Evolutionary conservation across 345 rosid species (phyloP).

Genomic region (Citrus mangshanensis): DNA sequence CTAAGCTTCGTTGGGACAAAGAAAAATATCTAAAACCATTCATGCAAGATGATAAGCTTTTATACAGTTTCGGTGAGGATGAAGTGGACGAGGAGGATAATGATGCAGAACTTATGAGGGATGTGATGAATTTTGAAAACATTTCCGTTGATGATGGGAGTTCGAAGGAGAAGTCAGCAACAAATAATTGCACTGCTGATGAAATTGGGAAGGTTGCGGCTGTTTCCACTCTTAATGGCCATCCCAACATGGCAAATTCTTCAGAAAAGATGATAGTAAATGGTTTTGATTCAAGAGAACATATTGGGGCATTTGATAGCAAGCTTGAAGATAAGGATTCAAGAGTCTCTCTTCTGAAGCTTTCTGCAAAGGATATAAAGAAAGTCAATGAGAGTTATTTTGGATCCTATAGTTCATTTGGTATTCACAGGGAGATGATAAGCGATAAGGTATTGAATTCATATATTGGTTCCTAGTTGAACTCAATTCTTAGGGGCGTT

Average conservation of each 20-base stretch:
- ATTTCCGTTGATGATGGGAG: constrained; percentile 36
- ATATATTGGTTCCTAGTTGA: neutral
- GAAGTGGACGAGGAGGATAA: constrained; percentile 66
- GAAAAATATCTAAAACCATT: constrained; percentile 76
- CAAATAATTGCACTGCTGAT: constrained; percentile 15
- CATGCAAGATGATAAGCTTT: constrained; percentile 71
- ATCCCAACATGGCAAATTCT: constrained; percentile 22
- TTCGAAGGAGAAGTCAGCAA: constrained; percentile 22
- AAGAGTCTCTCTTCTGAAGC: constrained; percentile 30
- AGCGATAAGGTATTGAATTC: constrained; percentile 69
- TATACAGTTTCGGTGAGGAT: constrained; percentile 72
- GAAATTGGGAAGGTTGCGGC: constrained; percentile 29
- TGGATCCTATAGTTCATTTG: constrained; percentile 84
- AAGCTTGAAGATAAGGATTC: constrained; percentile 21
- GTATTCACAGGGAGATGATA: constrained; percentile 89
- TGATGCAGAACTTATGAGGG: constrained; percentile 32
- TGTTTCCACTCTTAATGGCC: constrained; percentile 32
- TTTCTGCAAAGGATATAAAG: constrained; percentile 44
- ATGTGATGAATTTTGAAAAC: constrained; percentile 44
- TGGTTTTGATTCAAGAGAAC: constrained; percentile 26
- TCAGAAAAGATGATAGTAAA: constrained; percentile 18
- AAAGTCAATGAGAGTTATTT: constrained; percentile 77
- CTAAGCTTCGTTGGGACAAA: constrained; percentile 42
- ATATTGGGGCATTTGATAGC: constrained; percentile 16
- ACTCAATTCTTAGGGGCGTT: neutral